Percentiles rank a stretch among this genome's conserved stretches.
These are phyloP conservation scores for Pterula multifida DNA, from an alignment of 1,284 basidiomycete species.

Conservation along the genomic window DNA sequence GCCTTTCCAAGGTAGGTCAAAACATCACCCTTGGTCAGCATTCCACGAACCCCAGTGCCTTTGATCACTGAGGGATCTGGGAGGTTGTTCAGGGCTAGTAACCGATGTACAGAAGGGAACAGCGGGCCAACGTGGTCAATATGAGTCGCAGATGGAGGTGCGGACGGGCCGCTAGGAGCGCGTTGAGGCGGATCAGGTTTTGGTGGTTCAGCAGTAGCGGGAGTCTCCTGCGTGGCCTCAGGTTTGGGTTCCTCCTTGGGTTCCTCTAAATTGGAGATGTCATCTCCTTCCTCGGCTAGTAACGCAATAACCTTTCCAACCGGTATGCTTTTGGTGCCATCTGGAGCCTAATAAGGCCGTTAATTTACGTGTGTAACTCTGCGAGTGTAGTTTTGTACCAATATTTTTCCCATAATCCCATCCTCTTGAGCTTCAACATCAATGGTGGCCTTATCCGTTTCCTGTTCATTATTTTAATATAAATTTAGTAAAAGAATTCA, in stretches of 20 bases:
- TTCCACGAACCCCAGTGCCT: slow-evolving; percentile 76
- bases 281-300: slow-evolving; percentile 93
- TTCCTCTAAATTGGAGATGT: slow-evolving; percentile 75
- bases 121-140: slow-evolving; percentile 41
- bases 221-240: slow-evolving; percentile 15
- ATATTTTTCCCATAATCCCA: slow-evolving; percentile 86
- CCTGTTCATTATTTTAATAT: slow-evolving; percentile 36
- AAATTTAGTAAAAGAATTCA: slow-evolving; percentile 5
- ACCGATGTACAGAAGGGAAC: slow-evolving; percentile 68
- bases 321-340: slow-evolving; percentile 77
- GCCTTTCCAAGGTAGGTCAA: slow-evolving; percentile 73
- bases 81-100: slow-evolving; percentile 51
- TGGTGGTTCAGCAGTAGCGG: slow-evolving; percentile 19
- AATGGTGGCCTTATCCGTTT: slow-evolving; percentile 98
- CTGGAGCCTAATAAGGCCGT: slow-evolving; percentile 40
- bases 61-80: slow-evolving; percentile 45
- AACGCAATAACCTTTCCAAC: slow-evolving; percentile 88
- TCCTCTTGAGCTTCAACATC: slow-evolving; percentile 99
- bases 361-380: neutral
- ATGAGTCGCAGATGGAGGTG: slow-evolving; percentile 15
- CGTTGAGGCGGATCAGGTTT: slow-evolving; percentile 18
- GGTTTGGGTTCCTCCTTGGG: slow-evolving; percentile 41
- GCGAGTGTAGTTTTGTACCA: slow-evolving; percentile 46
- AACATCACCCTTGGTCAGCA: slow-evolving; percentile 88
- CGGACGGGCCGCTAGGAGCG: slow-evolving; percentile 19